These are phyloP conservation scores for Myriosclerotinia curreyana DNA, from an alignment of 2,329 filamentous ascomycete species.

Conservation along the genomic window DNA sequence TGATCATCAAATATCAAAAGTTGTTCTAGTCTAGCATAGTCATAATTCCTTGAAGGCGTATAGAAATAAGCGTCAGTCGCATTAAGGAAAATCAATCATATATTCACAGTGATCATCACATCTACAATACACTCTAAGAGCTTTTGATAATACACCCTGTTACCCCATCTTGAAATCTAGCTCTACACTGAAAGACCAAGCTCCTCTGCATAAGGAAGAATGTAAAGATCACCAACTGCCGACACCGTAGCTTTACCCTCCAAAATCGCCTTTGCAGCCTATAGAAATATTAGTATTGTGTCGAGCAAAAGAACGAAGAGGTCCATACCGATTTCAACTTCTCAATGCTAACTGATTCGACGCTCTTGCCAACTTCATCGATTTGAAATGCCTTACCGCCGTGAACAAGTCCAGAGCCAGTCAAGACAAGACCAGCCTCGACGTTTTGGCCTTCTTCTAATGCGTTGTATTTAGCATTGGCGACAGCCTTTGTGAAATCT, in stretches of 20 bases:
- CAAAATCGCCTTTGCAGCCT: constrained; percentile 86
- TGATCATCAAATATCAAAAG: neutral
- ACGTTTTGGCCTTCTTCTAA: constrained; percentile 78
- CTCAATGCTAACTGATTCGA: constrained; percentile 78
- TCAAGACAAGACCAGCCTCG: constrained; percentile 73
- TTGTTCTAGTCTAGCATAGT: neutral
- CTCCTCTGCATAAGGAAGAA: constrained; percentile 90
- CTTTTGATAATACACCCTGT: constrained; percentile 40
- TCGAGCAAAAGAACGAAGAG: neutral
- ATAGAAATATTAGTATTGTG: constrained; percentile 38
- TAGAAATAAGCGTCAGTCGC: neutral
- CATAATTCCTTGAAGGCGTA: neutral
- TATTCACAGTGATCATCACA: constrained; percentile 30
- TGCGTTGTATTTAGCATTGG: constrained; percentile 88
- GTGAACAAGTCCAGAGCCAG: constrained; percentile 79
- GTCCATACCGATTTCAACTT: constrained; percentile 78
- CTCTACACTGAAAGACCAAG: constrained; percentile 90
- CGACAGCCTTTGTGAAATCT: constrained; percentile 85
- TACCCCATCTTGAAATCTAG: constrained; percentile 25
- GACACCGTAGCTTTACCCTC: constrained; percentile 86
- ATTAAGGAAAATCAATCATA: constrained; percentile 29
- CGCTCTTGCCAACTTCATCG: constrained; percentile 70
- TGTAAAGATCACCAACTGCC: constrained; percentile 85
- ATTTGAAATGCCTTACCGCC: constrained; percentile 81
- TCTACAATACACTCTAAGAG: constrained; percentile 41